Conservation (phyloP, 768 basidiomycete genomes). For the Termitomyces sp. region DNA sequence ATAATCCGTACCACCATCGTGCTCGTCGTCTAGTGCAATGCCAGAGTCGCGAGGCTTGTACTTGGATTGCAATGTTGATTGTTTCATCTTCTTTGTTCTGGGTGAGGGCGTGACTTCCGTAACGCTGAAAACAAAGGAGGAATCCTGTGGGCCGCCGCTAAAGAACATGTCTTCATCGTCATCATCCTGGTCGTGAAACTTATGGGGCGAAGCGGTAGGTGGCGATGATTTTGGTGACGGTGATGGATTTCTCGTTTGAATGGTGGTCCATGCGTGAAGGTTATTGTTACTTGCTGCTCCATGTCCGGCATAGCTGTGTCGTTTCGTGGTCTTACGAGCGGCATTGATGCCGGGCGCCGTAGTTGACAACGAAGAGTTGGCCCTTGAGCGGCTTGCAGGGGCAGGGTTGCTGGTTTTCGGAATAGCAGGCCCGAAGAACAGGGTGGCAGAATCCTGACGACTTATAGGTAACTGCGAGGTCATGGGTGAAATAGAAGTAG, state of each 20-base stretch:
- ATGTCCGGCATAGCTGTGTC: conserved; percentile 65
- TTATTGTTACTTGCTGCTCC: conserved; percentile 23
- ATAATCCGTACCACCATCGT: conserved; percentile 24
- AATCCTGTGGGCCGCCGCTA: conserved; percentile 36
- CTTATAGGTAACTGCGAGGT: conserved; percentile 33
- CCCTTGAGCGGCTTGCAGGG: conserved; percentile 24
- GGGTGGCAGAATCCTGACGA: conserved; percentile 56
- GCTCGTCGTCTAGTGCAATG: conserved; percentile 56
- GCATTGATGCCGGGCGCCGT: conserved; percentile 16
- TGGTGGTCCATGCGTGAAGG: conserved; percentile 32
- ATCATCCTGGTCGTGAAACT: conserved; percentile 23
- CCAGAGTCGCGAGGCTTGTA: conserved; percentile 70
- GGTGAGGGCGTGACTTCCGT: conserved; percentile 57
- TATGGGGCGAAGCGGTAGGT: conserved; percentile 16
- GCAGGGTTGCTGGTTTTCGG: conserved; percentile 20
- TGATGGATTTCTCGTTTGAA: conserved; percentile 31
- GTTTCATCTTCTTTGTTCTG: conserved; percentile 29
- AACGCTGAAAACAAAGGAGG: conserved; percentile 55
- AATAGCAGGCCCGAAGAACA: conserved; percentile 66
- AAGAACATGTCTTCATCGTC: conserved; percentile 59
- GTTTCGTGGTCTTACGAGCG: conserved; percentile 31
- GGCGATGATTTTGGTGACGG: conserved; percentile 53
- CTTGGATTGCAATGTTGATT: conserved; percentile 51
- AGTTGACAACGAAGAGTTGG: conserved; percentile 20
- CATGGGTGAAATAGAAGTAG: conserved; percentile 1